These are phyloP conservation scores for Vinca minor DNA, from an alignment of 257 asterid species.

Conservation along the genomic window DNA sequence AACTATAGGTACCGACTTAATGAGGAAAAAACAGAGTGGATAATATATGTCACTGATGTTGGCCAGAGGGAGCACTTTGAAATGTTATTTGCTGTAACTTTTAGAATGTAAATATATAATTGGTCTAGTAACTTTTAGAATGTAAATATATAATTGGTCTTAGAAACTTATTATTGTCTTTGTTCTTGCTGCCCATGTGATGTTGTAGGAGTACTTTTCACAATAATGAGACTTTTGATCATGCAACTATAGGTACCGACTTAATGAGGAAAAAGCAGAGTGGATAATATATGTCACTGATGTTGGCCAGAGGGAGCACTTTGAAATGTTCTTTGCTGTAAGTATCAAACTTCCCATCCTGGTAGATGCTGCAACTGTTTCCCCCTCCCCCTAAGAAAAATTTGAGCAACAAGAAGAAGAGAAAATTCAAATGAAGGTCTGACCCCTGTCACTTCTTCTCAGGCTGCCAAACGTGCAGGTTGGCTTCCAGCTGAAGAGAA, in stretches of 20 bases:
- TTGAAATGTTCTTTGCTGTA: conserved; percentile 84
- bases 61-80: no score
- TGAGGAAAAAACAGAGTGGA: no score
- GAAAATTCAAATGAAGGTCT: conserved; percentile 2
- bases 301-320: conserved; percentile 87
- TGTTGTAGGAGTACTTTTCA: neutral
- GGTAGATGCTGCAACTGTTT: neutral
- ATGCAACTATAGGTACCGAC: conserved; percentile 72
- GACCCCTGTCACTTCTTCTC: conserved; percentile 16
- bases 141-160: no score
- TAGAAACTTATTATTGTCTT: no score
- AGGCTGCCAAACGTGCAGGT: conserved; percentile 86
- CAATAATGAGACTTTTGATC: neutral
- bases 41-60: no score
- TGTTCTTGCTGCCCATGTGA: no score
- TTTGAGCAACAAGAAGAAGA: neutral
- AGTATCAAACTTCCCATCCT: conserved; percentile 24
- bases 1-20: no score
- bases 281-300: conserved; percentile 93
- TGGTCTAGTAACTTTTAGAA: no score
- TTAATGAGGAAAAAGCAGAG: conserved; percentile 82
- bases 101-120: no score
- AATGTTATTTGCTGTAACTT: no score
- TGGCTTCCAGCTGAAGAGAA: conserved; percentile 82
- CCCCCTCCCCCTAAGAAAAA: neutral